A percentile compares a stretch with the other conserved stretches of the same genome.
Conservation (phyloP, 495 filamentous ascomycete species). For the Talaromyces ruber region DNA sequence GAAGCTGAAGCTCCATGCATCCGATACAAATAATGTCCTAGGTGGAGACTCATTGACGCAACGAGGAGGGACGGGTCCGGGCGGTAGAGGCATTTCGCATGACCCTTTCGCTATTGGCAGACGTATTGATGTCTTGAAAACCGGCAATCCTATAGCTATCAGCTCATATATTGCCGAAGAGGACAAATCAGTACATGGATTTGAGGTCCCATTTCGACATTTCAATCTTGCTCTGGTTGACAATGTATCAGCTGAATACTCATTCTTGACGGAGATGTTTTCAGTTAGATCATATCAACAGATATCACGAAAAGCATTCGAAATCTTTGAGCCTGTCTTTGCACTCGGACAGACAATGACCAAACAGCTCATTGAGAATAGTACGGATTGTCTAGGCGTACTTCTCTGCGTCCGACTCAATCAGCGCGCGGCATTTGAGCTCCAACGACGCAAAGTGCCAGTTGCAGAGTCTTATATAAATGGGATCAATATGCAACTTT, state of each 20-base stretch:
- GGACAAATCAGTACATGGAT: conserved; percentile 72
- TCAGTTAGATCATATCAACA: conserved; percentile 49
- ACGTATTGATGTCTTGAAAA: conserved; percentile 69
- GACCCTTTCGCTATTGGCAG: conserved; percentile 85
- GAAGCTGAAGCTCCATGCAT: conserved; percentile 70
- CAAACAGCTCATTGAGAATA: conserved; percentile 64
- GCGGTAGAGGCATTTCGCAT: conserved; percentile 47
- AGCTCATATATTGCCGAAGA: conserved; percentile 82
- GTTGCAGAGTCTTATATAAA: conserved; percentile 88
- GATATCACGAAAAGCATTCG: conserved; percentile 57
- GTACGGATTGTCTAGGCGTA: conserved; percentile 76
- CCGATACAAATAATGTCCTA: conserved; percentile 79
- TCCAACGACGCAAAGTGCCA: conserved; percentile 84
- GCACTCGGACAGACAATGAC: conserved; percentile 68
- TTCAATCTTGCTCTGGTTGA: conserved; percentile 92
- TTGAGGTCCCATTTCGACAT: conserved; percentile 82
- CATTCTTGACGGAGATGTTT: conserved; percentile 88
- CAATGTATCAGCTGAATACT: conserved; percentile 91
- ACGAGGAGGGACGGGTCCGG: conserved; percentile 39
- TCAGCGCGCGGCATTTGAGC: conserved; percentile 85
- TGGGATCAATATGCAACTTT: conserved; percentile 87
- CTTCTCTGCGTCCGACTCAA: conserved; percentile 88
- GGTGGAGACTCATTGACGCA: conserved; percentile 65
- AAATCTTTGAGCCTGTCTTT: conserved; percentile 82
- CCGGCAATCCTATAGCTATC: conserved; percentile 60